Evolutionary conservation across 306 rosid species (phyloP), one percentile per base, ranked within the genome.

Genomic region (Psophocarpus tetragonolobus): DNA sequence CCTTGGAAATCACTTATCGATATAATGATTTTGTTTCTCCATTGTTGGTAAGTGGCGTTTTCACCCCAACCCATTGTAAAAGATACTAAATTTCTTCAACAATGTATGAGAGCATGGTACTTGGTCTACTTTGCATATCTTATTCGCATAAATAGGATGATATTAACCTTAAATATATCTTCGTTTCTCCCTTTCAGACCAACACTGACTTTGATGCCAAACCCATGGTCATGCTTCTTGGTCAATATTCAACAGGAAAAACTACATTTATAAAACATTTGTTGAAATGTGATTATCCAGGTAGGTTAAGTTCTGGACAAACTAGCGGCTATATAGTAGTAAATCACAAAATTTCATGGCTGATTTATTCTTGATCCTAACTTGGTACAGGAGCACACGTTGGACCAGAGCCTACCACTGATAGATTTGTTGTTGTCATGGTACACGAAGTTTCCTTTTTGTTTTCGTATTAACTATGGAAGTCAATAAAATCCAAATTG

Each of bases 391-490:
- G 97, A 74, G 94, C 97, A 81, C 99, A 95, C 47, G 86, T 95
- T 77, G 99, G 99, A 63, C 99, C 99, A 23, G 99, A 95, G 83
- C 99, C 99, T 42, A 95, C 99, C 56, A 95, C 99, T 7, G 97
- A 95, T 77, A 88, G 97, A 91, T 95, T 95, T 82, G 92, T 95
- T 79, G 97, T 86, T 77, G 97, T 92, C 65, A 95, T 91, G 99
- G 99, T 95, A 92, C 17, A 74, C 27, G 47, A 83, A 17, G 6
- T 11, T 44, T 12, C 47, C 5, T 63, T 63, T 3, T 29, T 8
- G 23, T 54, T 56, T 65, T 38, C 12, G 10, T 48, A 18, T 67
- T 77, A 6, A 48, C 36, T 45, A 7, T 58, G 2, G 65, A 64
- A 54, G 39, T 73, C 8, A 60, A 24, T 51, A 14, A 62, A 51